Evolutionary conservation across 257 asterid genomes (phyloP).

Genomic region (Jaltomata sinuosa): DNA sequence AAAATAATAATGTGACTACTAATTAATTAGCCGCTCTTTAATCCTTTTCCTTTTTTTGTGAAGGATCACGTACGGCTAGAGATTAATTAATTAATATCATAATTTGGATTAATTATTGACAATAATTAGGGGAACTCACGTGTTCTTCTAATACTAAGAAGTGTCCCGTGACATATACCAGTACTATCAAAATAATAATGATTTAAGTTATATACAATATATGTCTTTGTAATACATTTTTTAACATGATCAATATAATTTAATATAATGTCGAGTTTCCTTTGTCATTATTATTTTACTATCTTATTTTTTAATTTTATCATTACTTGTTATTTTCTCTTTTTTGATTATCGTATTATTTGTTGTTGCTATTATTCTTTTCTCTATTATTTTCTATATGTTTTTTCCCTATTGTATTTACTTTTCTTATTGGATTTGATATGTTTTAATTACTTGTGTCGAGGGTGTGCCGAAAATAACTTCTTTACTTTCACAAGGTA

Average conservation of each 20-base stretch:
- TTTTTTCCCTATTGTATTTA: neutral
- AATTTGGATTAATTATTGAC: slow-evolving; percentile 11
- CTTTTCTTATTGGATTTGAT: neutral
- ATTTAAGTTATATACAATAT: neutral
- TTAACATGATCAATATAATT: neutral
- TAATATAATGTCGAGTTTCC: neutral
- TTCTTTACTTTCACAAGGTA: neutral
- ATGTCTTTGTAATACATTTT: neutral
- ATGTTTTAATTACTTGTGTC: neutral
- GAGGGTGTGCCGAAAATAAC: neutral
- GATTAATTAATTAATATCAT: neutral
- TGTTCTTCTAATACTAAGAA: slow-evolving; percentile 6
- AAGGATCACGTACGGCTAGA: slow-evolving; percentile 11
- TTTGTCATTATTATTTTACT: neutral
- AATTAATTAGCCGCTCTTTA: slow-evolving; percentile 8
- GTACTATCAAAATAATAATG: neutral
- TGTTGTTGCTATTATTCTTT: too few species aligned
- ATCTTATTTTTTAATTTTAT: neutral
- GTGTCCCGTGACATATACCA: slow-evolving; percentile 18
- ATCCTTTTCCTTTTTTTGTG: neutral
- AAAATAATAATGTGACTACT: neutral
- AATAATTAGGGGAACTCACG: slow-evolving; percentile 35
- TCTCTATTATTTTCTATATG: neutral
- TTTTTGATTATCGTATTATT: too few species aligned
- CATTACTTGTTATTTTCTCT: too few species aligned